Base-by-base conservation (phyloP, 441 rosid species). In the Pelargonium fulgidum region DNA sequence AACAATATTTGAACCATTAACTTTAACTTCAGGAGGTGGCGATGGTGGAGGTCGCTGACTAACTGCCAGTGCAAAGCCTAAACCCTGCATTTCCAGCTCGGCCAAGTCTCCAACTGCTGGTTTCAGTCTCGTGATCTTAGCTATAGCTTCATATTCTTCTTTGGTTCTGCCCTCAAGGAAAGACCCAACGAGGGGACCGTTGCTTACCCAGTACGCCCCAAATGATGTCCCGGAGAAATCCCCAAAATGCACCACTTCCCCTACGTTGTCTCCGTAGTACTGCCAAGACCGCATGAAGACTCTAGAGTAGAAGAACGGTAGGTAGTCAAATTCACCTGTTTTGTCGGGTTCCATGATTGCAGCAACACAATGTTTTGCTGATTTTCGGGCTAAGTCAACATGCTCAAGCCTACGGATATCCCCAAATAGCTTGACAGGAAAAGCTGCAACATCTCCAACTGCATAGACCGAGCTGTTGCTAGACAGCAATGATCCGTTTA, bases 111-210 rank as follows among this genome's bases (percentile, higher is more conserved):
- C 80, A 3, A 89, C 70, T 7, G 67, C 86, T 7, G 95, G 93
- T 77, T 83, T 83, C 45, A 87, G 71, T 75, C 75, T 75, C 0
- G 99, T 87, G 20, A 87, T 86, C 72, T 73, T 81, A 0, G 99
- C 91, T 73, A 89, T 76, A 2, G 89, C 93, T 78, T 91, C 95
- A 3, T 89, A 89, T 54, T 93, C 99, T 82, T 91, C 92, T 80
- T 89, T 87, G n/a, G 79, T 84, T 50, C 99, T 96, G 67, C 99
- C 99, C 81, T 93, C 99, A 5, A 93, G 91, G 84, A 93, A 93
- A 6, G 96, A 87, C 6, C 99, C 99, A 24, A 86, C 89, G 0
- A 93, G 89, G 42, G 76, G 87, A 56, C 96, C 95, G 54, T 88
- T 86, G 77, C 72, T 89, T 44, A 91, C 75, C 99, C 99, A 91